Evolutionary conservation across 2,329 filamentous ascomycete genomes (phyloP), one percentile per base, ranked within the genome.

Genomic region (Neurospora sp.): DNA sequence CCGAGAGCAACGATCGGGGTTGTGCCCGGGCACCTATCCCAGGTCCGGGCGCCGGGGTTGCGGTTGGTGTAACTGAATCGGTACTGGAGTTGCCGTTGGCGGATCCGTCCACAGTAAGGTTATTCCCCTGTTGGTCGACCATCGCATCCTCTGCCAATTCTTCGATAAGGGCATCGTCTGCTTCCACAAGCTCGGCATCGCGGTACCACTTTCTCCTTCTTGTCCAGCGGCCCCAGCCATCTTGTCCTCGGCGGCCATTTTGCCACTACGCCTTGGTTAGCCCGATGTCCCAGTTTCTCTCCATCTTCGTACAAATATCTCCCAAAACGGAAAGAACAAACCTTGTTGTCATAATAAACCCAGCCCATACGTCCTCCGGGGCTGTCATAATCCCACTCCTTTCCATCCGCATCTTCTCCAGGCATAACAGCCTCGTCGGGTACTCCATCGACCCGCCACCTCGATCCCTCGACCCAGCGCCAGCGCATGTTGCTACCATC

Each of bases 331-430:
- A 2, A 10, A 41, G 43, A 11, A 67, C 66, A 4, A 82, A 93
- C 92, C 89, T 97, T 97, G 79, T 95, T 98, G 77, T 99, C 96
- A 78, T 97, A 99, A 80, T 96, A 99, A 43, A 97, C 92, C 96
- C 96, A 99, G 1, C 94, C 96, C 74, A 90, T 87, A 76, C 82
- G 89, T 3, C 87, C 90, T 33, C 89, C 85, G 1, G 87, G 83
- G 2, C 83, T 83, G 69, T 88, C 87, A 73, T 86, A 87, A 71
- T 84, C 87, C 78, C 78, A 82, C 74, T 81, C 79, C 68, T 77
- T 82, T 76, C 74, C 80, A 77, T 78, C 80, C 76, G 73, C 73
- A 19, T 74, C 71, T 8, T 70, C 65, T 36, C 52, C 52, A 1
- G 72, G 67, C 38, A 72, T 73, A 23, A 78, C 79, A 6, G 81